These are phyloP conservation scores for Mrakia frigida DNA, from an alignment of 768 basidiomycete species.

Conservation along the genomic window DNA sequence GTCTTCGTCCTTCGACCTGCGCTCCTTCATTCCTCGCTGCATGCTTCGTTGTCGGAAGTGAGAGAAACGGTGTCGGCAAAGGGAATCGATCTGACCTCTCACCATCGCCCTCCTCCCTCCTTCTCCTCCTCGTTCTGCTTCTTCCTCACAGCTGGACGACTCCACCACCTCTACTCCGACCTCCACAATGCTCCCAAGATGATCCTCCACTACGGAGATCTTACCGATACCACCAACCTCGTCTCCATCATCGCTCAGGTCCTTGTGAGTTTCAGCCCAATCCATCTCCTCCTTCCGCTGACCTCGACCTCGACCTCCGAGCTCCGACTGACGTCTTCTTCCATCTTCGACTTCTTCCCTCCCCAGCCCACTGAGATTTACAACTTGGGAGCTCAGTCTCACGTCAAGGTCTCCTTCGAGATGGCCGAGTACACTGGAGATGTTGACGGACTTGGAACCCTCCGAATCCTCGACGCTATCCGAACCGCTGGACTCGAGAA, in stretches of 20 bases:
- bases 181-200: slow-evolving; percentile 38
- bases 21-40: not conserved
- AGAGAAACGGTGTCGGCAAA: not conserved
- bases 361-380: slow-evolving; percentile 78
- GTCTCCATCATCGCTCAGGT: slow-evolving; percentile 94
- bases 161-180: slow-evolving; percentile 73
- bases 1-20: not conserved
- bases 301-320: not conserved
- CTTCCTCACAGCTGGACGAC: slow-evolving; percentile 55
- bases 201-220: slow-evolving; percentile 44
- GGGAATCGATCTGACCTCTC: not conserved
- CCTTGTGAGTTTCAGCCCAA: slow-evolving; percentile 45
- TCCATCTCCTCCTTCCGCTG: not conserved
- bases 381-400: slow-evolving; percentile 95
- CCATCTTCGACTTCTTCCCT: not conserved
- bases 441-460: slow-evolving; percentile 89
- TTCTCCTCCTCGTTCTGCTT: not conserved
- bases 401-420: slow-evolving; percentile 99
- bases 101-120: not conserved
- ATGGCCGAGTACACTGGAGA: slow-evolving; percentile 99
- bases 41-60: not conserved
- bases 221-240: slow-evolving; percentile 81
- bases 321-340: not conserved
- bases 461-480: slow-evolving; percentile 91
- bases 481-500: slow-evolving; percentile 91